Evolutionary conservation across 495 filamentous ascomycete genomes (phyloP).

Genomic region (Aspergillus ellipticus): DNA sequence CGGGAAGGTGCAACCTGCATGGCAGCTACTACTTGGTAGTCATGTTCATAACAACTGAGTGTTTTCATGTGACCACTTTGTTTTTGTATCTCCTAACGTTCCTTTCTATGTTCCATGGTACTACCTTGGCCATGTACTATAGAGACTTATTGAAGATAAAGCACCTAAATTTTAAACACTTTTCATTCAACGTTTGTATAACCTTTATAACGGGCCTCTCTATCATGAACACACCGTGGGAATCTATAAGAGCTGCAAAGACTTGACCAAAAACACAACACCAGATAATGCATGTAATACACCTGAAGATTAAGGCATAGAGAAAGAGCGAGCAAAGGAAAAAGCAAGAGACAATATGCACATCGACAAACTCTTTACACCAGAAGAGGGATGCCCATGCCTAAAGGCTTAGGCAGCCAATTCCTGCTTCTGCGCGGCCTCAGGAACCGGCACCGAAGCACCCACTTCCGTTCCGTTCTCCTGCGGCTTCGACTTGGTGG

Average conservation of each 20-base stretch:
- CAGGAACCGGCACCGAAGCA: conserved; percentile 18
- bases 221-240: conserved; percentile 4
- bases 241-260: conserved; percentile 15
- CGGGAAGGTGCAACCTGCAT: too few relatives aligned
- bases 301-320: background rate
- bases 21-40: too few relatives aligned
- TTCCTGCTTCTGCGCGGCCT: conserved; percentile 24
- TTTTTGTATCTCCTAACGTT: too few relatives aligned
- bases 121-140: too few relatives aligned
- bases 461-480: conserved; percentile 16
- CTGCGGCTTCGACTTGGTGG: conserved; percentile 21
- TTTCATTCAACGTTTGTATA: background rate
- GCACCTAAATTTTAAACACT: too few relatives aligned
- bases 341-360: background rate
- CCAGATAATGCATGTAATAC: conserved; percentile 18
- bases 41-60: too few relatives aligned
- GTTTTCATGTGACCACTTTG: too few relatives aligned
- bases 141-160: too few relatives aligned
- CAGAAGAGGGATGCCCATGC: background rate
- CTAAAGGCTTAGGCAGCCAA: conserved; percentile 19
- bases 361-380: background rate
- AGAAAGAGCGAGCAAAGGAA: conserved; percentile 1
- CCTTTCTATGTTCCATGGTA: too few relatives aligned
- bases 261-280: conserved; percentile 8
- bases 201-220: background rate